These are phyloP conservation scores for Vanderwaltozyma yarrowii DNA, from an alignment of 805 yeast genomes.

Conservation along the genomic window DNA sequence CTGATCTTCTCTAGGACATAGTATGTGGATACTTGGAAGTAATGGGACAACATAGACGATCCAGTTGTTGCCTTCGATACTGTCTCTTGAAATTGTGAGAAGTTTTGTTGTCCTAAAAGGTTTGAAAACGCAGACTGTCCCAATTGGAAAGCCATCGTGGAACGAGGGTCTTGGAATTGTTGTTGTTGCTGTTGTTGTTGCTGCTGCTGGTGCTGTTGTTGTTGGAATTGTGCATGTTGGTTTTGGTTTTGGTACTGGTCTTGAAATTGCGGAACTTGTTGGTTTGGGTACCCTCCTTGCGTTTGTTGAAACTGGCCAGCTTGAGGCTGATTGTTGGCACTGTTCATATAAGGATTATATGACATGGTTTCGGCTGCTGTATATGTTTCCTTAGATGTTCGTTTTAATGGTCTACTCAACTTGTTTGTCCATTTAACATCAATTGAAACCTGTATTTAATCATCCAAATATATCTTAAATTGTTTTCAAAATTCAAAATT, in stretches of 20 bases:
- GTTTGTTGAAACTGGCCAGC: too few relatives aligned
- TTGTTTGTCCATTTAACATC: too few relatives aligned
- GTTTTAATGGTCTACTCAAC: too few relatives aligned
- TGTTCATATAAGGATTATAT: neutral
- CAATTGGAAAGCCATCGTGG: conserved; percentile 78
- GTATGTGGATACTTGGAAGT: conserved; percentile 83
- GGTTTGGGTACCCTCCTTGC: neutral
- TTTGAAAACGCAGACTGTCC: conserved; percentile 66
- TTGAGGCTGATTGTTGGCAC: neutral
- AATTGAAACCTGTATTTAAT: too few relatives aligned
- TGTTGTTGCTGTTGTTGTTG: conserved; percentile 16
- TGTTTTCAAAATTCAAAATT: too few relatives aligned
- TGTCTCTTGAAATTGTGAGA: conserved; percentile 40
- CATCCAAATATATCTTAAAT: too few relatives aligned
- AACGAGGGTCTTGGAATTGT: conserved; percentile 60
- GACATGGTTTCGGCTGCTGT: too few relatives aligned
- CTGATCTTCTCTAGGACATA: conserved; percentile 70
- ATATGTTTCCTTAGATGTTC: too few relatives aligned
- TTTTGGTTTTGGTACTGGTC: conserved; percentile 27
- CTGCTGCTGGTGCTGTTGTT: conserved; percentile 28
- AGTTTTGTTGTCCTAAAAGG: conserved; percentile 44
- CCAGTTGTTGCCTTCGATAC: conserved; percentile 32
- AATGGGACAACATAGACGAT: conserved; percentile 55
- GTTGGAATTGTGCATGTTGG: conserved; percentile 16
- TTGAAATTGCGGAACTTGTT: conserved; percentile 4